Conservation (phyloP, 345 rosid genomes). For the Xanthoceras sorbifolium region DNA sequence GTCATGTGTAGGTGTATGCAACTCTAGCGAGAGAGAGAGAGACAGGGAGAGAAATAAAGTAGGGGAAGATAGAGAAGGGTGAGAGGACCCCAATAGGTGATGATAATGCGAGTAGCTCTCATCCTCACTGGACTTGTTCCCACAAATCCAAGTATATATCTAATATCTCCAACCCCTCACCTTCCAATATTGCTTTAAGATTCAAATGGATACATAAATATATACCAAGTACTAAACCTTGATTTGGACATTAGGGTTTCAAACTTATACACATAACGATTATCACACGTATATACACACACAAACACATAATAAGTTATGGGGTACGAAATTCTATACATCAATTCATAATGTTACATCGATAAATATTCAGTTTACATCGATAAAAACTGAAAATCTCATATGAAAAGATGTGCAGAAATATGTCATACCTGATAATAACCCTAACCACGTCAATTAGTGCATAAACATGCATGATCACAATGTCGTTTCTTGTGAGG, state of each 20-base stretch:
- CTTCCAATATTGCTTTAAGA: constrained; percentile 23
- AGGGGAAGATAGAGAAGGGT: constrained; percentile 17
- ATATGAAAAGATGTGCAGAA: no score
- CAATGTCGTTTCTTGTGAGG: background rate
- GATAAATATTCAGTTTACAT: no score
- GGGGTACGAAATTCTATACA: no score
- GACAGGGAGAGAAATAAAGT: constrained; percentile 15
- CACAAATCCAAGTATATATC: constrained; percentile 18
- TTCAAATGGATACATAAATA: constrained; percentile 7
- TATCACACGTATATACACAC: no score
- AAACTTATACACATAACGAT: no score
- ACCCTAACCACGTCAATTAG: constrained; percentile 7
- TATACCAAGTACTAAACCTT: background rate
- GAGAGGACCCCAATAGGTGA: constrained; percentile 30
- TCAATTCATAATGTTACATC: no score
- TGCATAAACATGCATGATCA: background rate
- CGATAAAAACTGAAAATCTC: no score
- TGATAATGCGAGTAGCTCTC: constrained; percentile 51
- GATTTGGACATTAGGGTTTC: constrained; percentile 12
- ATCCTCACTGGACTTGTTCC: constrained; percentile 51
- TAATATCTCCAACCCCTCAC: background rate
- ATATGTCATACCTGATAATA: no score
- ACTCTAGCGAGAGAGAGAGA: constrained; percentile 9
- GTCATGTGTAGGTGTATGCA: constrained; percentile 42
- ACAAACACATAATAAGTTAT: no score